These are phyloP conservation scores for Aspergillus sp. DNA, from an alignment of 2,329 filamentous ascomycete genomes.

Conservation along the genomic window DNA sequence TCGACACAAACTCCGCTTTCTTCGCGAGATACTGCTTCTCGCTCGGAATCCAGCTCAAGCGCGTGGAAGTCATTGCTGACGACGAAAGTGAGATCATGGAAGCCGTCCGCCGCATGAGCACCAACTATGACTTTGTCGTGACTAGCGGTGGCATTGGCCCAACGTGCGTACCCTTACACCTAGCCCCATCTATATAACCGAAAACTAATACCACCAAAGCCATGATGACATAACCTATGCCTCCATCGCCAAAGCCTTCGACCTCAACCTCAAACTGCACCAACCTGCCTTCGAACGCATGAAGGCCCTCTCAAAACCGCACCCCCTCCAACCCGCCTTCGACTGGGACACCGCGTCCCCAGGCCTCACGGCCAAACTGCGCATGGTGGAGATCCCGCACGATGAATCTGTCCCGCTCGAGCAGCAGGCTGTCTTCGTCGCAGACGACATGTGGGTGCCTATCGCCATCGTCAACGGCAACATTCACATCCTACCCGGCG, in stretches of 20 bases:
- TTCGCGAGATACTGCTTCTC: constrained; percentile 67
- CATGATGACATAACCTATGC: constrained; percentile 98
- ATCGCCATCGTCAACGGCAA: constrained; percentile 88
- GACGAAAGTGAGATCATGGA: constrained; percentile 89
- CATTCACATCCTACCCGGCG: constrained; percentile 86
- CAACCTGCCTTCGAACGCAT: constrained; percentile 75
- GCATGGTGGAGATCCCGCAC: constrained; percentile 86
- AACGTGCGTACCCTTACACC: constrained; percentile 61
- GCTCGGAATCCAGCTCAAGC: constrained; percentile 69
- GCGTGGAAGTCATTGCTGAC: constrained; percentile 90
- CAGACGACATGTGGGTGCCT: constrained; percentile 86
- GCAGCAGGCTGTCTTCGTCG: constrained; percentile 75
- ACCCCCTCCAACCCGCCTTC: constrained; percentile 72
- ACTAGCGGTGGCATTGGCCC: constrained; percentile 95
- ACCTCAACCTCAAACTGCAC: constrained; percentile 73
- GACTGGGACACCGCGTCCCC: constrained; percentile 82
- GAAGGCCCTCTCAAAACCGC: constrained; percentile 75
- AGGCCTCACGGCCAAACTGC: constrained; percentile 73
- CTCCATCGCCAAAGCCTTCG: constrained; percentile 88
- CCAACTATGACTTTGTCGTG: constrained; percentile 88
- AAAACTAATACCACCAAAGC: constrained; percentile 44
- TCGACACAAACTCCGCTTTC: constrained; percentile 66
- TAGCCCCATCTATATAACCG: not conserved
- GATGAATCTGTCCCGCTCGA: constrained; percentile 65
- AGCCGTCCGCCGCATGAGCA: constrained; percentile 81